Evolutionary conservation across 805 yeast genomes (phyloP).

Genomic region (Kodamaea nitidulidarum): DNA sequence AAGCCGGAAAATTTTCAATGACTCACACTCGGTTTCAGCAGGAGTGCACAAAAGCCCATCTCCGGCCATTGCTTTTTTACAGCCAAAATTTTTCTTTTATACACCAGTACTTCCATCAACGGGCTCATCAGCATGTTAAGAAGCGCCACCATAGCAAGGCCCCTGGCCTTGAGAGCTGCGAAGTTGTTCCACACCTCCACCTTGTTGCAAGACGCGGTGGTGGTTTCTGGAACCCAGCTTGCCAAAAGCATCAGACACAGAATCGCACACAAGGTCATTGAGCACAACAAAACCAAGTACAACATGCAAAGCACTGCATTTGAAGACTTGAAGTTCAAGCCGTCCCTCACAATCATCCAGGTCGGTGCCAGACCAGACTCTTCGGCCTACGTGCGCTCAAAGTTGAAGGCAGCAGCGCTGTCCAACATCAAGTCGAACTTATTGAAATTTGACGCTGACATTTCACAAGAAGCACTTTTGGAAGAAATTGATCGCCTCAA

Average conservation of each 20-base stretch:
- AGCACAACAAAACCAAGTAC: conserved; percentile 24
- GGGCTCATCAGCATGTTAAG: conserved; percentile 7
- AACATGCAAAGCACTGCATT: conserved; percentile 10
- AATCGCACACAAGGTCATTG: conserved; percentile 39
- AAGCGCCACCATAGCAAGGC: conserved; percentile 3
- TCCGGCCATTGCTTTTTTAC: conserved; percentile 2
- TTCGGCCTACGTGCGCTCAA: conserved; percentile 85
- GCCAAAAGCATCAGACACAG: conserved; percentile 35
- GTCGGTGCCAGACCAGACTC: conserved; percentile 91
- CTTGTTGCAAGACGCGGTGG: conserved; percentile 27
- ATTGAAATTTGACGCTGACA: conserved; percentile 58
- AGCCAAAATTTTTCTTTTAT: conserved; percentile 2
- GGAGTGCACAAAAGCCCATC: conserved; percentile 5
- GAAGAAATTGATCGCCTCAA: conserved; percentile 61
- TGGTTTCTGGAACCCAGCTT: conserved; percentile 41
- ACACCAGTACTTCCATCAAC: no score
- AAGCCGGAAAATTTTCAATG: conserved; percentile 3
- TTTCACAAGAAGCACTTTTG: conserved; percentile 58
- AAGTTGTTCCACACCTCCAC: conserved; percentile 10
- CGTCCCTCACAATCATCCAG: conserved; percentile 79
- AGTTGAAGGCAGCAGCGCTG: conserved; percentile 82
- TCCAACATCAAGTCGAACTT: conserved; percentile 71
- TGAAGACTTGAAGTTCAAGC: conserved; percentile 50
- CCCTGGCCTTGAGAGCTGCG: conserved; percentile 4
- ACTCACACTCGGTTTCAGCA: background rate